Base-by-base conservation (phyloP, 768 basidiomycete genomes). In the Kwoniella botswanensis region DNA sequence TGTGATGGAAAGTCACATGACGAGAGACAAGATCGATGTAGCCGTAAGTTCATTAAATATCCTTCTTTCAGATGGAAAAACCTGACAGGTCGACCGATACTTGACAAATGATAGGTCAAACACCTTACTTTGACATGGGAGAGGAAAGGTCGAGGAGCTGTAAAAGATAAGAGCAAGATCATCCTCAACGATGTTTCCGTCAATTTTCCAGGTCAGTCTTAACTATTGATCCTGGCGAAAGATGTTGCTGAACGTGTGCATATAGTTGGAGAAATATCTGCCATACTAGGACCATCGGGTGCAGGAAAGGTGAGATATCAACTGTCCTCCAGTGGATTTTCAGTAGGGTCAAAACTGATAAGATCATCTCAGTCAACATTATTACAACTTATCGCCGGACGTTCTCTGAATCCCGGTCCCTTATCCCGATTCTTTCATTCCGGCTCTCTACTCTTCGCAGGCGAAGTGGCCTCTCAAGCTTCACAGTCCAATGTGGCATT, bases 301-400 rank as follows among this genome's bases (percentile, higher is more conserved):
- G 66, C 63, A 1, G 68, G 68, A 1, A 70, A 71, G 54, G 67
- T 69, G 24, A 70, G 68, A 35, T 6, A 9, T 24, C 21, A 18
- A 35, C 50, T 22, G 18, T 11, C 3, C 13, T 57, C n/a, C 41
- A 22, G 24, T 21, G 70, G 0, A 13, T 67, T n/a, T 26, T 57
- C 0, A 24, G 59, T 59, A 18, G 68, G 80, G 76, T 0, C 76
- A 77, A 2, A 74, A 72, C 54, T 78, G 82, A 69, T 76, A 81
- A 13, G 82, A 79, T 18, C 82, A 10, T 35, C 57, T 15, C 63
- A 86, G 71, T 79, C 79, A 2, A 84, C 84, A 4, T 76, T 86
- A 0, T 79, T 86, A 0, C 84, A 85, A 57, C 73, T 85, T 6
- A 80, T 85, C 22, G 83, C 84, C 0, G 77, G 79, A 6, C 82